Base-by-base conservation (phyloP, 208 protist genomes). In the Wallacemonas sp. region DNA sequence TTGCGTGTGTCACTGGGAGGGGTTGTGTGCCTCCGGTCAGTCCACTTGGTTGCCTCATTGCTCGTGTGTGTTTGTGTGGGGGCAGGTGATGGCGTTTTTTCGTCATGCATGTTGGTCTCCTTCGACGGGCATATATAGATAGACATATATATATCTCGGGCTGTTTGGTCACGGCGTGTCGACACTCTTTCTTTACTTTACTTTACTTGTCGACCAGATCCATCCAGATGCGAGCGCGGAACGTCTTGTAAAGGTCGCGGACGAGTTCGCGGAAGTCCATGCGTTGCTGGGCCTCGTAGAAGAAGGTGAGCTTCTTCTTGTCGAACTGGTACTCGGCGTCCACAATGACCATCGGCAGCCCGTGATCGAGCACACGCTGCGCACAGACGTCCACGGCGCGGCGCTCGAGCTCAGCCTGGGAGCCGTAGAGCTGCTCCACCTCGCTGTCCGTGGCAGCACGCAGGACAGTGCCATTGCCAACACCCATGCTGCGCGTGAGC, bases 291-390 rank as follows among this genome's bases (percentile, higher is more conserved):
- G 88, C 81, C 62, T 95, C 83, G 62, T 95, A 97, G 68, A 89
- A 97, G 63, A 97, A 97, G 19, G 87, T 97, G 19, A 97, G 74
- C 76, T 97, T 97, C 47, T 95, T 95, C 71, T 84, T 90, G 39
- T 97, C 92, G 68, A 88, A 97, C 70, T 97, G 92, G 55, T 95
- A 97, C 75, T 97, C 92, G 0, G 92, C 92, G 58, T 95, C 92
- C n/a, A 90, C 82, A 65, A 97, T 92, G 3, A 84, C 80, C 87
- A 97, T 95, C 2, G 88, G 85, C 39, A 97, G 38, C 0, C 76
- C 84, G 76, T 83, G 85, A 52, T 97, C 92, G 23, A 90, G 81
- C 19, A 95, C 87, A 9, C 83, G 79, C 73, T 92, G 82, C 21
- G 70, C 68, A 47, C 87, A 93, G 12, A 92, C 87, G 56, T 94